phyloP scores from a whole-genome alignment of 2,329 filamentous ascomycete genomes.

The Xylaria sp. region DNA sequence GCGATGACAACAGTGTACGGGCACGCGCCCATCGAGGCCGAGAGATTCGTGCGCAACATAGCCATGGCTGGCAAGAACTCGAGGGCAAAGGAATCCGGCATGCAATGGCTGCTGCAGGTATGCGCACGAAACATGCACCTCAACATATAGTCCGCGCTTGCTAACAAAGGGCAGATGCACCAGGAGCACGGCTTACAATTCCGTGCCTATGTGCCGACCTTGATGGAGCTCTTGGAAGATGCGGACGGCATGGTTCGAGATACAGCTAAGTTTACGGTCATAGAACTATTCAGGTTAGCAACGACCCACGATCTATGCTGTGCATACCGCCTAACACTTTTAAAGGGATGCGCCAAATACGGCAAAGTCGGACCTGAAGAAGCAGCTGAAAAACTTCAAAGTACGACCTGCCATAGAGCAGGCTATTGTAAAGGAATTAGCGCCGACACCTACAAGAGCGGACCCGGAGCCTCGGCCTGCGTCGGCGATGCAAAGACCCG shows the following conservation, averaged over 20 bases:
- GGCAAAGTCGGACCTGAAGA: slow-evolving; percentile 87
- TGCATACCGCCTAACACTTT: slow-evolving; percentile 16
- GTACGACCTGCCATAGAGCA: slow-evolving; percentile 85
- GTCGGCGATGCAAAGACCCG: slow-evolving; percentile 47
- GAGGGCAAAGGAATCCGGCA: slow-evolving; percentile 79
- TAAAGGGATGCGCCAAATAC: slow-evolving; percentile 72
- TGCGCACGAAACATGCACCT: slow-evolving; percentile 10
- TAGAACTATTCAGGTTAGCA: slow-evolving; percentile 79
- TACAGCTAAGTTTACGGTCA: slow-evolving; percentile 77
- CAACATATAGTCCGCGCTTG: slow-evolving; percentile 18
- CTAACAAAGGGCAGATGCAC: slow-evolving; percentile 67
- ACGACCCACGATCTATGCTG: background rate
- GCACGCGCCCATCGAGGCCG: slow-evolving; percentile 71
- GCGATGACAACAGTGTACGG: slow-evolving; percentile 78
- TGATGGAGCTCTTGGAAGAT: slow-evolving; percentile 89
- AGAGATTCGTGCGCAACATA: slow-evolving; percentile 75
- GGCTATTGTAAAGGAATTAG: slow-evolving; percentile 76
- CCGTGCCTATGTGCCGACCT: slow-evolving; percentile 75
- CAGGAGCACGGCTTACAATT: slow-evolving; percentile 79
- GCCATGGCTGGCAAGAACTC: slow-evolving; percentile 81
- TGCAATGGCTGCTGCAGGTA: slow-evolving; percentile 84
- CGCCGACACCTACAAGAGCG: slow-evolving; percentile 48
- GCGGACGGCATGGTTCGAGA: slow-evolving; percentile 87
- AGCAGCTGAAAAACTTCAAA: slow-evolving; percentile 79
- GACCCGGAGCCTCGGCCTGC: slow-evolving; percentile 45